Conservation (phyloP, 2,329 filamentous ascomycete species). For the Dendryphion nanum region DNA sequence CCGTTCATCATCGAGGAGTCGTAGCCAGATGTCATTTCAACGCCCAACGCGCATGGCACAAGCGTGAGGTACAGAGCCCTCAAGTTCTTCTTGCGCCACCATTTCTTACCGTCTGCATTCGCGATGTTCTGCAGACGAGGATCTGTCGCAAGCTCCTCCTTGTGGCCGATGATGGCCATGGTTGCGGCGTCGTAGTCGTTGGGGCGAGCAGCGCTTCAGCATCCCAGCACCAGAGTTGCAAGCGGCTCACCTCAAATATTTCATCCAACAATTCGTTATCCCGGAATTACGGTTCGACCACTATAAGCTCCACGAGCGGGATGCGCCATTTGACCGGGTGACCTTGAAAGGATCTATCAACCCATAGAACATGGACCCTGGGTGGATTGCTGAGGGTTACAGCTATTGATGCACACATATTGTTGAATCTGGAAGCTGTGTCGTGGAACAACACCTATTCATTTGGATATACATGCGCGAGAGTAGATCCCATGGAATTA, state of each 20-base stretch:
- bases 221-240: neutral
- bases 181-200: neutral
- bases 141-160: neutral
- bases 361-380: neutral
- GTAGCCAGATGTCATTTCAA: constrained; percentile 3
- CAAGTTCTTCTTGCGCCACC: neutral
- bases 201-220: neutral
- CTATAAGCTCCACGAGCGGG: neutral
- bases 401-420: neutral
- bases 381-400: neutral
- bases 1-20: constrained; percentile 3
- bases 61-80: constrained; percentile 1
- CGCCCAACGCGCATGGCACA: constrained; percentile 1
- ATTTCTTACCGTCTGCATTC: constrained; percentile 1
- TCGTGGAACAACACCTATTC: neutral
- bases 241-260: too few species aligned
- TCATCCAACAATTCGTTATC: too few species aligned
- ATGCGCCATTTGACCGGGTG: neutral
- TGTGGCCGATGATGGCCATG: constrained; percentile 3
- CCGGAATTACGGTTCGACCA: too few species aligned
- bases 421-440: neutral
- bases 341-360: neutral
- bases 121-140: constrained; percentile 1
- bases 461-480: neutral
- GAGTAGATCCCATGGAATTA: neutral